Base-by-base conservation (phyloP, 73 alveolate species). In the Paramecium primaurelia region DNA sequence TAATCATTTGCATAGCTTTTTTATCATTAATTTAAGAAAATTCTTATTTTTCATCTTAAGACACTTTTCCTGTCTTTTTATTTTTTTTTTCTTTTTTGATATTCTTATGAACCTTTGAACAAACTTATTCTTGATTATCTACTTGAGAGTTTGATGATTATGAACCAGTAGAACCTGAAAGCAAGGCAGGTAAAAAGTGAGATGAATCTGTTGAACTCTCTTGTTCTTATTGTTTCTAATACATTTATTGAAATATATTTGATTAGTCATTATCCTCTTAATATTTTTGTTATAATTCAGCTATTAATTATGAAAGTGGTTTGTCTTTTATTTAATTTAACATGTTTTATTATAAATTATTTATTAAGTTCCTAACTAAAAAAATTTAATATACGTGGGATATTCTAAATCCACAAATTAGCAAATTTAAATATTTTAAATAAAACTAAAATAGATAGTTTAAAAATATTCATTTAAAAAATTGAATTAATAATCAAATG, bases 1-100 rank as follows among this genome's bases (percentile, higher is more conserved):
- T 87, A 8, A 87, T 87, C 86, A 64, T 87, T 87, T 87, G 26
- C 20, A 64, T 10, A 0, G 45, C 22, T 87, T 60, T 87, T 32
- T 87, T 87, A 60, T 87, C 93, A 54, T 34, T 40, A 2, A 3
- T 16, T 26, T 68, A 68, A 68, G 84, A 26, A 5, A 32, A 26
- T 1, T 68, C 51, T 12, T 68, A 12, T 68, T 32, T 32, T 1
- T 68, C 47, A 32, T 68, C 47, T 68, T 28, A 68, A 32, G n/a
- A 20, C 49, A 12, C 4, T 3, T 32, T 68, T 12, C 47, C 47
- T 28, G 51, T 14, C 16, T 68, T 68, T 68, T 34, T 68, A 25
- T 9, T 34, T 68, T 68, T 68, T 42, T 68, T 68, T 32, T 32
- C 22, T 12, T 68, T 28, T 42, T 68, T 68, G 22, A 34, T 28